Evolutionary conservation across 768 basidiomycete species (phyloP), one percentile per base, ranked within the genome.

Genomic region (Postia placenta): DNA sequence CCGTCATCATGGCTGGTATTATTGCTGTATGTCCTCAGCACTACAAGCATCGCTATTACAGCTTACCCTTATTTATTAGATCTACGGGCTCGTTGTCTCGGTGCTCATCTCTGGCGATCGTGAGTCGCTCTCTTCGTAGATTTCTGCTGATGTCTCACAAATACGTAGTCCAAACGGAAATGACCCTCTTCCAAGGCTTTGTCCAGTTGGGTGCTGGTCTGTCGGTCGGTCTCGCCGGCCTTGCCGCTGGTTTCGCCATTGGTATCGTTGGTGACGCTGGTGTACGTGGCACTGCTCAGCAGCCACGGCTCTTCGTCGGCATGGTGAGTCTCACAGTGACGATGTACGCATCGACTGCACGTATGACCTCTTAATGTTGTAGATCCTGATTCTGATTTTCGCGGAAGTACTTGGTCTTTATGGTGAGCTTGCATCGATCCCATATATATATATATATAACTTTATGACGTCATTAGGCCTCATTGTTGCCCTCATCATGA

Each of bases 1-100:
- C 94, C 40, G 93, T 97, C 67, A 87, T 99, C 71, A 97, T 98
- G 95, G 95, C 95, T 78, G 95, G 95, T 92, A 98, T 98, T 74
- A 96, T 98, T 73, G 95, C 90, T 67, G 95, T 98, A 59, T 57
- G 92, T 83, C 27, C 12, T n/a, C n/a, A n/a, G n/a, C n/a, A n/a
- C n/a, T n/a, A n/a, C n/a, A n/a, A n/a, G n/a, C n/a, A n/a, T n/a
- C n/a, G n/a, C n/a, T n/a, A n/a, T n/a, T n/a, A 19, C 11, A 20
- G 4, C n/a, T 19, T 2, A 14, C 22, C 17, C 26, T 39, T 2
- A 30, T 37, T 19, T 26, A 24, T 20, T 57, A 91, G 93, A 92
- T 91, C 60, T 97, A 99, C 70, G 96, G 96, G 62, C 83, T 99
- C 53, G 96, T 99, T 68, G 95, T 99, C 42, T 94, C 93, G n/a